Evolutionary conservation across 345 rosid species (phyloP).

Genomic region (Diplotaxis tenuifolia): DNA sequence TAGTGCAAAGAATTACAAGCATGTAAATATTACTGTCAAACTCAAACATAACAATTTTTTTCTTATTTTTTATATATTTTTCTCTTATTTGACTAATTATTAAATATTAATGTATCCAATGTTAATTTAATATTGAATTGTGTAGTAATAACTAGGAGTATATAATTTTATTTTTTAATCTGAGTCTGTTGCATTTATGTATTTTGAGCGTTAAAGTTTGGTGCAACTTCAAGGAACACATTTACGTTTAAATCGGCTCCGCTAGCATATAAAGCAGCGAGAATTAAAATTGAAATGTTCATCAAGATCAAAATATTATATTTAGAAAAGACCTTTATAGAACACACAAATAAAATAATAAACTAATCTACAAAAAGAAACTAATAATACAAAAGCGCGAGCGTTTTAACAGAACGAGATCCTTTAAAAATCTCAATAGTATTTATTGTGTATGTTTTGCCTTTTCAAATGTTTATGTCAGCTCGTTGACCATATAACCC

Average conservation of each 20-base stretch:
- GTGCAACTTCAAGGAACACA: constrained; percentile 30
- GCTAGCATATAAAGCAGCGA: constrained; percentile 23
- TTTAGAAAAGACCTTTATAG: constrained; percentile 29
- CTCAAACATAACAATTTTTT: neutral
- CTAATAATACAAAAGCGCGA: constrained; percentile 16
- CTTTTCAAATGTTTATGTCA: constrained; percentile 36
- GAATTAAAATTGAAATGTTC: constrained; percentile 8
- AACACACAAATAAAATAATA: constrained; percentile 14
- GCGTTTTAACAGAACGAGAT: constrained; percentile 26
- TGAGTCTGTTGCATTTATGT: constrained; percentile 22
- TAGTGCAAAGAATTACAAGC: neutral
- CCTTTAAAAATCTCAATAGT: neutral
- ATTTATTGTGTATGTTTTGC: constrained; percentile 6
- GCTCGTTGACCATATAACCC: constrained; percentile 38
- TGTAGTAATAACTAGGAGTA: neutral
- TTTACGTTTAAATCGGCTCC: constrained; percentile 14
- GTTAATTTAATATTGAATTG: neutral
- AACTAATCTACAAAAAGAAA: neutral
- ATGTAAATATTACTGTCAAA: neutral
- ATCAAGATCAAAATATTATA: constrained; percentile 27
- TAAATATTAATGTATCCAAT: neutral
- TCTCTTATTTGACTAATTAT: neutral
- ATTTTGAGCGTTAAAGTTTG: constrained; percentile 25
- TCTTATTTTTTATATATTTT: neutral
- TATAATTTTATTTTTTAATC: neutral